phyloP scores from a whole-genome alignment of 768 basidiomycete species.

The Hortiboletus campestris region DNA sequence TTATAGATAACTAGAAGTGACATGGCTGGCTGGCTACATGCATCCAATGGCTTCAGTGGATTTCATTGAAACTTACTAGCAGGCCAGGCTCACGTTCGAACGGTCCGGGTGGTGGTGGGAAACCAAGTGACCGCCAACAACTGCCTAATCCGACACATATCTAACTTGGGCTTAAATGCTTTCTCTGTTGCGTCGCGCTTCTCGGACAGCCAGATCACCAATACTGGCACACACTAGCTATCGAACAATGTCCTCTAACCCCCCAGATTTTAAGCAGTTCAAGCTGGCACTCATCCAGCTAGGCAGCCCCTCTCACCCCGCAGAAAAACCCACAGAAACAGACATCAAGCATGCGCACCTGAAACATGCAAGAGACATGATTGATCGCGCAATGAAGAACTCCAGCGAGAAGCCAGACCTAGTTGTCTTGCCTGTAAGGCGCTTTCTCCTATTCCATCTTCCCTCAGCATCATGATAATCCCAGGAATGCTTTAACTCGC shows the following conservation, averaged over 20 bases:
- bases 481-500: slow-evolving; percentile 88
- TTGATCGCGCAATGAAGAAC: slow-evolving; percentile 61
- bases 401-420: slow-evolving; percentile 60
- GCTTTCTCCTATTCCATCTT: not conserved
- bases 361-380: slow-evolving; percentile 75
- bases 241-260: slow-evolving; percentile 30
- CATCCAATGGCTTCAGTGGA: not conserved
- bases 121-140: not conserved
- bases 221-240: not conserved
- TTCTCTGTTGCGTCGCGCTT: slow-evolving; percentile 12
- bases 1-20: slow-evolving; percentile 69
- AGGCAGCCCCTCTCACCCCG: slow-evolving; percentile 56
- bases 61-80: not conserved
- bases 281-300: slow-evolving; percentile 89
- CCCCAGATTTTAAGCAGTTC: slow-evolving; percentile 62
- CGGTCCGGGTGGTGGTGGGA: not conserved
- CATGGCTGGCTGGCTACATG: slow-evolving; percentile 32
- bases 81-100: slow-evolving; percentile 2
- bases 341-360: slow-evolving; percentile 70
- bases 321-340: slow-evolving; percentile 28
- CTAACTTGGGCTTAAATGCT: slow-evolving; percentile 5
- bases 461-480: not conserved
- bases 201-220: not conserved
- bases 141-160: not conserved
- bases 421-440: slow-evolving; percentile 78